Evolutionary conservation across 1,139 yeast species (phyloP), one percentile per base, ranked within the genome.

Genomic region (Wickerhamomyces sp.): DNA sequence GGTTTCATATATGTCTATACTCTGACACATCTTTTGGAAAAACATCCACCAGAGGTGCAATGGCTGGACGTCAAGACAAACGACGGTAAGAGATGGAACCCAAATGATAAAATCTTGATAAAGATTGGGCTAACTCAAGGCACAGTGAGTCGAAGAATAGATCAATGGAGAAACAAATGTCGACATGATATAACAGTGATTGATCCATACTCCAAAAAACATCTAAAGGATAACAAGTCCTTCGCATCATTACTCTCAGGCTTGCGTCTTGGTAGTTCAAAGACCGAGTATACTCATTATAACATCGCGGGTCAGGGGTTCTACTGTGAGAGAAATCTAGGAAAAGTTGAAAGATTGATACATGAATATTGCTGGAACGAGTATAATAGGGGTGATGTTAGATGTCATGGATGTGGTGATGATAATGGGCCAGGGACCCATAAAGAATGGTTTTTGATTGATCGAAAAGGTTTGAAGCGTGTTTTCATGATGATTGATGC

Each of bases 1-100:
- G 85, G 86, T 0, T 71, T 54, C 54, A 77, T 80, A 27, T 80
- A 80, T 56, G 67, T 78, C 2, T 80, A 78, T 56, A 79, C 85
- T 0, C 58, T 79, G 33, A 52, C 61, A 3, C 72, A 69, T 46
- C 64, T 79, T 41, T 54, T 77, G 11, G 46, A 54, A 3, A 36
- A 58, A 27, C 53, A 58, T 0, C 67, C 70, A 1, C 40, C 46
- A 8, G 59, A 57, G 27, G 52, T 55, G 34, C 46, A 53, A 10
- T 66, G 71, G 69, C 46, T 68, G 4, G 51, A 60, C 30, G 49
- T 62, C 13, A 46, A 55, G 45, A 43, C 42, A 33, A 38, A 66
- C 30, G 47, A 67, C 37, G 51, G 54, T 27, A 60, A 63, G 43
- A 42, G 63, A 45, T 62, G 75, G 72, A 57, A 58, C 35, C 66